These are phyloP conservation scores for Skeletonema tropicum DNA, from an alignment of 108 stramenopile species.

Conservation along the genomic window DNA sequence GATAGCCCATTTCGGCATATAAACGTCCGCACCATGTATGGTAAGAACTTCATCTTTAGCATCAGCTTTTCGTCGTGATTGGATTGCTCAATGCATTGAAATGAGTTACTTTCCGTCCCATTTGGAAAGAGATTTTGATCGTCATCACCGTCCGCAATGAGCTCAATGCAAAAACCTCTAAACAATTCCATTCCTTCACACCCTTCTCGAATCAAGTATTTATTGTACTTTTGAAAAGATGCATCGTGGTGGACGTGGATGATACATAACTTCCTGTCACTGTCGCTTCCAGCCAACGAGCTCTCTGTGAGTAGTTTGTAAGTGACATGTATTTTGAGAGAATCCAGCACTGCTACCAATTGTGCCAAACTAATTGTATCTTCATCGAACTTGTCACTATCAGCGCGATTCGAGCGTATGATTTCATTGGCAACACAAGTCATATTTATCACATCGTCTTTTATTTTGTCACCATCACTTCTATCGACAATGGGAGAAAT, in stretches of 20 bases:
- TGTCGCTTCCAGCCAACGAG: not conserved
- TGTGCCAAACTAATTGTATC: conserved; percentile 72
- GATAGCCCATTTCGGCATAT: conserved; percentile 74
- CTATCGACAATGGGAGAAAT: not conserved
- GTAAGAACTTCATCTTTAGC: conserved; percentile 90
- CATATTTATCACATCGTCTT: conserved; percentile 19
- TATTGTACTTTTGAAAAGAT: conserved; percentile 59
- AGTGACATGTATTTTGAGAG: conserved; percentile 47
- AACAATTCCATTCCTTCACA: conserved; percentile 67
- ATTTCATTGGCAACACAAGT: conserved; percentile 32
- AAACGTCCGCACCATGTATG: conserved; percentile 90
- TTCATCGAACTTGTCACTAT: conserved; percentile 26
- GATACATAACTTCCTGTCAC: conserved; percentile 57
- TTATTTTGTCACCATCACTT: not conserved
- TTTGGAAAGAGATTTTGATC: not conserved
- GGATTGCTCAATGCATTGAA: not conserved
- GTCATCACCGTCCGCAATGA: conserved; percentile 35
- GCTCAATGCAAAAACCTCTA: conserved; percentile 80
- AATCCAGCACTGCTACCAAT: conserved; percentile 53
- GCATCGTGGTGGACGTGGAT: conserved; percentile 72
- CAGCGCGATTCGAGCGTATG: not conserved
- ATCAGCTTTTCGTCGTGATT: conserved; percentile 54
- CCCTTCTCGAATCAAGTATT: conserved; percentile 25
- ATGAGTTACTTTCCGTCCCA: not conserved
- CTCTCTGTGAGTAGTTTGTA: conserved; percentile 56